phyloP scores from a whole-genome alignment of 345 rosid genomes.

The Citrus maxima region DNA sequence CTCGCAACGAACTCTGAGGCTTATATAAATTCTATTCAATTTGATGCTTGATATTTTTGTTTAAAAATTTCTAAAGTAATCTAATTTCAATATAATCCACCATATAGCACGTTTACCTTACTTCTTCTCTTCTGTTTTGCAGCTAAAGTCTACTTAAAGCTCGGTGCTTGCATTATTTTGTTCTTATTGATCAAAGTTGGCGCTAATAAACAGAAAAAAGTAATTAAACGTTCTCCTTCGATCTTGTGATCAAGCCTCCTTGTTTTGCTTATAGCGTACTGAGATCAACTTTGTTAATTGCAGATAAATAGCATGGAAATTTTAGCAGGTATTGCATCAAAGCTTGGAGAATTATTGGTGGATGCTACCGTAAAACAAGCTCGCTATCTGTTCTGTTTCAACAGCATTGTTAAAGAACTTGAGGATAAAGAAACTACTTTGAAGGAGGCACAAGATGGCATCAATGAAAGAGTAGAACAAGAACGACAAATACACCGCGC shows the following conservation, averaged over 20 bases:
- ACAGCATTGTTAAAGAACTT: not conserved
- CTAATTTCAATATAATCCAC: too few relatives aligned
- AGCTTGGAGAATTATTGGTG: too few relatives aligned
- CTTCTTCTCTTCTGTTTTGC: not conserved
- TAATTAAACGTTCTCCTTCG: too few relatives aligned
- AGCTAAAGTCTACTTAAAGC: not conserved
- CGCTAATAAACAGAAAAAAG: too few relatives aligned
- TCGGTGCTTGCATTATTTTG: not conserved
- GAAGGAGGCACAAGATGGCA: not conserved
- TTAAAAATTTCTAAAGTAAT: too few relatives aligned
- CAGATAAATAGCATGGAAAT: too few relatives aligned
- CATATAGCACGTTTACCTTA: too few relatives aligned
- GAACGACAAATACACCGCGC: not conserved
- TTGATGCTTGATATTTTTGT: too few relatives aligned
- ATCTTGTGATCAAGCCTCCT: not conserved
- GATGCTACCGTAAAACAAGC: not conserved
- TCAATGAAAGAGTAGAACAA: accelerated
- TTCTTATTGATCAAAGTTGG: not conserved
- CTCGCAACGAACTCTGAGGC: too few relatives aligned
- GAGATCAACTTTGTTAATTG: too few relatives aligned
- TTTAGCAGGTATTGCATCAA: too few relatives aligned
- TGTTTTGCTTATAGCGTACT: not conserved
- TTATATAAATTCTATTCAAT: too few relatives aligned
- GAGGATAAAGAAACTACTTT: not conserved
- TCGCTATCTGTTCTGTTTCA: not conserved